Base-by-base conservation (phyloP, 2,329 filamentous ascomycete species). In the Xylariaceae sp. region DNA sequence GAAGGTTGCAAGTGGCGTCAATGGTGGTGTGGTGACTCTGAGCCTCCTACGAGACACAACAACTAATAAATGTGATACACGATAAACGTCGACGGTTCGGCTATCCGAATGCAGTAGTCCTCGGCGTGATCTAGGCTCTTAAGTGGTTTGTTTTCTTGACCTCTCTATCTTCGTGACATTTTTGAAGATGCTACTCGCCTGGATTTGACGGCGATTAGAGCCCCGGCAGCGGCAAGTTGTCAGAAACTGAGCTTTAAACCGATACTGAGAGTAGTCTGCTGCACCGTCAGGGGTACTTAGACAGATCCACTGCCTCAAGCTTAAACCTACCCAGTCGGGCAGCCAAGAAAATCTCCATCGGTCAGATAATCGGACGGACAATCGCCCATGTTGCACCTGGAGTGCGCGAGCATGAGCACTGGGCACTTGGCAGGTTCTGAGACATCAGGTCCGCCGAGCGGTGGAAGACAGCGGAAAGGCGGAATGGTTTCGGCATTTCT, bases 401-500 rank as follows among this genome's bases (percentile, higher is more conserved):
- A 14, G 14, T 37, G 14, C 12, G 14, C 14, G 32, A 37, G 32
- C 7, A 37, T 37, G 14, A 37, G 32, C 3, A 14, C 48, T 52
- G 20, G n/a, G 50, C 47, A 48, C 59, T 62, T 62, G 57, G 60
- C 57, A 20, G 32, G 32, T 23, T 51, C 48, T 43, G 46, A 20
- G 42, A 48, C 49, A 18, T 54, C 18, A 48, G 43, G 44, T 43
- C 54, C 52, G 60, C 54, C 29, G 43, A 52, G 52, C 48, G 47
- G 57, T 57, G 57, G 57, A 57, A 52, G 52, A 37, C 48, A 40
- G 57, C 57, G 57, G 60, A 54, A 57, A 52, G 50, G 60, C 58
- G 56, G 61, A 56, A 59, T 48, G 45, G 46, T 44, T 16, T 57
- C 50, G 48, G 50, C 50, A 49, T 55, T 49, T 53, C 50, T 23